Evolutionary conservation across 1,284 basidiomycete species (phyloP), one percentile per base, ranked within the genome.

Genomic region (Schizophyllum amplum): DNA sequence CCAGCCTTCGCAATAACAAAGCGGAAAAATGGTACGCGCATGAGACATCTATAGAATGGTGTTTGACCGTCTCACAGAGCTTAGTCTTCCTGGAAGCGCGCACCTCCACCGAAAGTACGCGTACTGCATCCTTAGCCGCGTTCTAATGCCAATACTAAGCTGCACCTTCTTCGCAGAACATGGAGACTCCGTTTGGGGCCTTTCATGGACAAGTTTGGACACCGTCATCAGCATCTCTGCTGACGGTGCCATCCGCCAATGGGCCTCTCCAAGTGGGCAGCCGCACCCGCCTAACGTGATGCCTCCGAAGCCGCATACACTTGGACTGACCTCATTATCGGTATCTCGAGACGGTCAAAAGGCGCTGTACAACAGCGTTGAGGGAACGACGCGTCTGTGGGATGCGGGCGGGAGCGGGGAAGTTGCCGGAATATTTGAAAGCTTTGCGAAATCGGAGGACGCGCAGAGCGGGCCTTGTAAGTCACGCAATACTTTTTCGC

Each of bases 181-280:
- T 69, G 73, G 75, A 54, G 92, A 93, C 69, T 84, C 90, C 51
- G 77, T 94, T 54, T 94, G 92, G 83, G 90, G 84, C 59, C 73
- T 89, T 13, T 73, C 79, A 24, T 95, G 90, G 90, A 87, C 89
- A 0, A 66, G 76, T 0, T 77, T 81, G 47, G 86, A 91, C 59
- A 76, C 75, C 9, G 77, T 82, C 3, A 67, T 92, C 47, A 89
- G 86, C 1, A 76, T 83, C 24, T 88, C 87, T 9, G 87, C 87
- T 1, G 90, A 92, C 64, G 90, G 90, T 11, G 77, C 79, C 4
- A 76, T 87, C 64, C 83, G 83, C 60, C 83, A 86, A 60, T 91
- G 84, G 82, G 76, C 84, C 61, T 75, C 84, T 4, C 71, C 75
- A 2, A 77, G 82, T 5, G 87, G 88, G 42, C 81, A 87, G 65